A percentile compares a stretch with the other conserved stretches of the same genome.
Conservation (phyloP, 257 asterid genomes). For the Fraxinus americana region DNA sequence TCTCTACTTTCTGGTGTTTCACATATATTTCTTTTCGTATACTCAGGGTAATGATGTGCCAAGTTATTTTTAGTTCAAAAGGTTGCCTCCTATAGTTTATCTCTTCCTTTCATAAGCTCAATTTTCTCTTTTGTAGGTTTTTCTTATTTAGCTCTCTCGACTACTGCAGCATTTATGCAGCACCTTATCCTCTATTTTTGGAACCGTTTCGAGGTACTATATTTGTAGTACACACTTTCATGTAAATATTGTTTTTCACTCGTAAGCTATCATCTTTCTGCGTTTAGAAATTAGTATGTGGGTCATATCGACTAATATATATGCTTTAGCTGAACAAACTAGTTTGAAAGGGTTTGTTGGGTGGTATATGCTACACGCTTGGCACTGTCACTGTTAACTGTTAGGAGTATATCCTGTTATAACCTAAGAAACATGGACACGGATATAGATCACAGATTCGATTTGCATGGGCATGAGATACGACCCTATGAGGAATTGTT, state of each 20-base stretch:
- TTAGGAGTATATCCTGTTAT: neutral
- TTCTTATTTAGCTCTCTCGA: slow-evolving; percentile 94
- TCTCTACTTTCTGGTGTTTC: slow-evolving; percentile 95
- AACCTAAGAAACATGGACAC: neutral
- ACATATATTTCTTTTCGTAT: slow-evolving; percentile 92
- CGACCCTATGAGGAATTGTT: neutral
- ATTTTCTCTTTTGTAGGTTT: slow-evolving; percentile 60
- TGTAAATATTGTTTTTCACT: slow-evolving; percentile 10
- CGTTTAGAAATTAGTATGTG: slow-evolving; percentile 12
- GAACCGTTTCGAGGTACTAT: slow-evolving; percentile 93
- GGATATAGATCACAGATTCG: neutral
- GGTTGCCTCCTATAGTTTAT: slow-evolving; percentile 16
- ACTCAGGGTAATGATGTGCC: slow-evolving; percentile 64
- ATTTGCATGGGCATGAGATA: neutral
- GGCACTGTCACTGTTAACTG: neutral
- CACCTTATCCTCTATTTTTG: slow-evolving; percentile 96
- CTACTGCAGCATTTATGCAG: slow-evolving; percentile 96
- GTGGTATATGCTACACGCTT: neutral
- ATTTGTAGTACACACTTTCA: slow-evolving; percentile 9
- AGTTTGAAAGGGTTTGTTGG: neutral
- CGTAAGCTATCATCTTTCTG: neutral
- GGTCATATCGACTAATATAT: neutral
- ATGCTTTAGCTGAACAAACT: neutral
- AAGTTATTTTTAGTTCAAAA: slow-evolving; percentile 25
- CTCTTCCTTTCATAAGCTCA: slow-evolving; percentile 26